Conservation (phyloP, 495 filamentous ascomycete genomes). For the Xylaria venustula region DNA sequence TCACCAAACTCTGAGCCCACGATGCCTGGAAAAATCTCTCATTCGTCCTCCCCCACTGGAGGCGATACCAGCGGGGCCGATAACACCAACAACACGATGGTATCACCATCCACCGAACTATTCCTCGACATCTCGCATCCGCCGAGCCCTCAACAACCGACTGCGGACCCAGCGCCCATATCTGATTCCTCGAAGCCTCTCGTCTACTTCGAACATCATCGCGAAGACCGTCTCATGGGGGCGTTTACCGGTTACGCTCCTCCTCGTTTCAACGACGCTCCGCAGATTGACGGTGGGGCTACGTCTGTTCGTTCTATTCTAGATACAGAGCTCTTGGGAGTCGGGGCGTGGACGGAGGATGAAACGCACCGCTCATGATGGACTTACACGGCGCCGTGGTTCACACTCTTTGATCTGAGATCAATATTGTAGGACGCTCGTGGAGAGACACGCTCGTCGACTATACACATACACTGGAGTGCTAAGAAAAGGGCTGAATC, state of each 20-base stretch:
- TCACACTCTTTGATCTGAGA: too few relatives aligned
- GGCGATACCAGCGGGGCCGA: not conserved
- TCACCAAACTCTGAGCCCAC: not conserved
- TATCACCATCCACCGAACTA: not conserved
- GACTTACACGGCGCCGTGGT: too few relatives aligned
- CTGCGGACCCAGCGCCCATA: too few relatives aligned
- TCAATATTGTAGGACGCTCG: too few relatives aligned
- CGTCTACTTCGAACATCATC: not conserved
- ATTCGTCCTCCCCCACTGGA: not conserved
- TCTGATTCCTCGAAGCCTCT: not conserved
- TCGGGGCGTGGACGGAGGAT: not conserved
- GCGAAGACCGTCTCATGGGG: not conserved
- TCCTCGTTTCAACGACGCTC: not conserved
- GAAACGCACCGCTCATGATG: too few relatives aligned
- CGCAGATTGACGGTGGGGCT: not conserved
- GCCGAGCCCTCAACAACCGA: too few relatives aligned
- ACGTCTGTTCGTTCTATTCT: not conserved
- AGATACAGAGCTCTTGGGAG: not conserved
- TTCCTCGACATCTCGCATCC: not conserved
- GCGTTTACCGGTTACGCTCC: not conserved
- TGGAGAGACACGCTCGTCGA: too few relatives aligned
- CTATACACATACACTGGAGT: too few relatives aligned
- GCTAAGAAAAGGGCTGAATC: too few relatives aligned
- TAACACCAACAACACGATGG: not conserved
- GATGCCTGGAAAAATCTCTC: not conserved